A percentile compares a stretch with the other conserved stretches of the same genome.
phyloP scores from a whole-genome alignment of 805 yeast genomes.

The Metschnikowia lunata region DNA sequence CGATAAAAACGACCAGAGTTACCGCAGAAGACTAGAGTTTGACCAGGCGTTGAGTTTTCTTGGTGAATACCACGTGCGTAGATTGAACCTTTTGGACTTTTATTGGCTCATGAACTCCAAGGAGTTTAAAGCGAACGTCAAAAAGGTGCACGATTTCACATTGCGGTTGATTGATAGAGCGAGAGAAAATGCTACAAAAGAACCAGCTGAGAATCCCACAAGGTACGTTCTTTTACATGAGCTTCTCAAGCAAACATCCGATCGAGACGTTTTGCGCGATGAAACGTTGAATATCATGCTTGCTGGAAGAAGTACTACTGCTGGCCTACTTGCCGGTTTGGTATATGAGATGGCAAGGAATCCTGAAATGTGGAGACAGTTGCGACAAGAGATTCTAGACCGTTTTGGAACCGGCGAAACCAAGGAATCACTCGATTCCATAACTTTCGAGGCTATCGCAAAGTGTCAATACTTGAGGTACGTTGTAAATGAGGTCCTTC shows the following conservation, averaged over 20 bases:
- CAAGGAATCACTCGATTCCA: slow-evolving; percentile 25
- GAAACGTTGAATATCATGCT: slow-evolving; percentile 14
- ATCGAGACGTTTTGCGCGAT: slow-evolving; percentile 12
- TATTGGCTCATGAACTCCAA: slow-evolving; percentile 10
- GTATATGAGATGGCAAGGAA: slow-evolving; percentile 31
- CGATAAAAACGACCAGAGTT: not conserved
- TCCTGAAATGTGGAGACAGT: slow-evolving; percentile 26
- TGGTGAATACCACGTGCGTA: slow-evolving; percentile 4
- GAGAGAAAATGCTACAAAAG: not conserved
- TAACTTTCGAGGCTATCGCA: slow-evolving; percentile 46
- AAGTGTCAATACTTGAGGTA: slow-evolving; percentile 42
- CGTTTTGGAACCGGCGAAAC: slow-evolving; percentile 17
- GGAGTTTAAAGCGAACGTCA: slow-evolving; percentile 4
- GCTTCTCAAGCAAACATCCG: slow-evolving; percentile 7
- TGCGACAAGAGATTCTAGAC: slow-evolving; percentile 24
- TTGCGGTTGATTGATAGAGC: slow-evolving; percentile 2
- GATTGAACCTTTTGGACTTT: slow-evolving; percentile 7
- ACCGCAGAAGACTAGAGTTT: slow-evolving; percentile 2
- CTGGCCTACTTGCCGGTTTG: slow-evolving; percentile 27
- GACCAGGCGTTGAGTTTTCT: slow-evolving; percentile 4
- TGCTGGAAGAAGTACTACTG: slow-evolving; percentile 38
- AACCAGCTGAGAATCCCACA: not conserved
- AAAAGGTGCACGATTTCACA: slow-evolving; percentile 12
- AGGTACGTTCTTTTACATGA: slow-evolving; percentile 12
- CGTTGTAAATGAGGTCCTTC: slow-evolving; percentile 45